Evolutionary conservation across 1,139 yeast genomes (phyloP).

Genomic region (Pichia sp.): DNA sequence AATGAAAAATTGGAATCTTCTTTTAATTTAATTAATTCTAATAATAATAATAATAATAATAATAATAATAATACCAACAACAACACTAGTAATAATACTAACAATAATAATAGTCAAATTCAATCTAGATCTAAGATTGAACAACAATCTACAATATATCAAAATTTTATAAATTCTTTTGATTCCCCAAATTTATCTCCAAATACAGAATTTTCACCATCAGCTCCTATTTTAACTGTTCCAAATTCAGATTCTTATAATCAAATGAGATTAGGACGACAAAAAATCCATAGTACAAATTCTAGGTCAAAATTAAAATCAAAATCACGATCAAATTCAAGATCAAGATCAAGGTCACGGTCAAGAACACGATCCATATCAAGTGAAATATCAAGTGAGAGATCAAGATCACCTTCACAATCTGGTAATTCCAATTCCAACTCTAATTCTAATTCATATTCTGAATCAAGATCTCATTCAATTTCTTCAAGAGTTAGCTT

Average conservation of each 20-base stretch:
- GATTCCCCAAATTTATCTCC: neutral
- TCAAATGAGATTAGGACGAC: slow-evolving; percentile 27
- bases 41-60: too few relatives aligned
- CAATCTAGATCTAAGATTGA: too few relatives aligned
- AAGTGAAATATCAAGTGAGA: neutral
- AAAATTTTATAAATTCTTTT: neutral
- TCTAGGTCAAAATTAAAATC: slow-evolving; percentile 23
- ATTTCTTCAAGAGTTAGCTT: neutral
- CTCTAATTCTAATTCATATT: neutral
- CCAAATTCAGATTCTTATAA: neutral
- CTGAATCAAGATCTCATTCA: neutral
- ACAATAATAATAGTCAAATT: too few relatives aligned
- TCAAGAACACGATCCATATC: neutral
- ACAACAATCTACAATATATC: too few relatives aligned
- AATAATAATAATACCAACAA: too few relatives aligned
- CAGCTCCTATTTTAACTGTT: neutral
- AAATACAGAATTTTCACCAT: neutral
- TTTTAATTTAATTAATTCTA: slow-evolving; percentile 5
- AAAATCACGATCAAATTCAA: slow-evolving; percentile 16
- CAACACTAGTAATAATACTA: too few relatives aligned
- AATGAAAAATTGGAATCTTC: neutral
- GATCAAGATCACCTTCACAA: neutral
- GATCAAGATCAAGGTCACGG: neutral
- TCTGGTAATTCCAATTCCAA: neutral
- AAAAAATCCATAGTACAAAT: slow-evolving; percentile 9